Evolutionary conservation across 2,329 filamentous ascomycete species (phyloP), one percentile per base, ranked within the genome.

Genomic region (Aspergillus amoenus): DNA sequence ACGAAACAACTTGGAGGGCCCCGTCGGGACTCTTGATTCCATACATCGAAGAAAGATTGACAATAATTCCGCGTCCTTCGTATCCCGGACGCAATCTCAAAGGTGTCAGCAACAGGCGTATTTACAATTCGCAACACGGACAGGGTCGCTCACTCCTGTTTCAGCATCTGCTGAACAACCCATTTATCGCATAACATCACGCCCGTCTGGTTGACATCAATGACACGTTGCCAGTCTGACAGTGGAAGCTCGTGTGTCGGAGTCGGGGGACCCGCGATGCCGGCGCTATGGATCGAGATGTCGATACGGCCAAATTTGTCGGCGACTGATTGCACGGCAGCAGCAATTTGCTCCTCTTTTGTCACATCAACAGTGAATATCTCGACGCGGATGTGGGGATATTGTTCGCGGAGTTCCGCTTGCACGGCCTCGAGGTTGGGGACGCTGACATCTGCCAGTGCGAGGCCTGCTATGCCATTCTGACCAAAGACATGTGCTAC

Each of bases 251-350:
- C 74, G 54, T 82, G 77, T 0, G 81, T 84, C 1, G 69, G 68
- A 15, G 64, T 68, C 27, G 75, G 68, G 1, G 65, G 63, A 0
- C 80, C 81, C 6, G 70, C 71, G 24, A 85, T 76, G 2, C 82
- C 83, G 1, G 83, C 83, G 42, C 82, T 81, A 64, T 85, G 84
- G 49, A 85, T 75, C 0, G 81, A 82, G 37, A 83, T 74, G 61
- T 86, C 83, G 42, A 86, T 71, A 3, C 82, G 73, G 8, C 81
- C 81, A 65, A 84, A 85, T 47, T 71, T 66, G 13, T 70, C 65
- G 2, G 77, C 77, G 0, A 74, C 74, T 46, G 74, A 65, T 2
- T 70, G 68, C 7, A 85, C 68, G 18, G 73, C 77, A 3, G 70
- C 61, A n/a, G 78, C 73, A 6, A 84, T 76, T 17, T 77, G 72